Evolutionary conservation across 108 stramenopile genomes (phyloP), one percentile per base, ranked within the genome.

Genomic region (Nitzschia sp.): DNA sequence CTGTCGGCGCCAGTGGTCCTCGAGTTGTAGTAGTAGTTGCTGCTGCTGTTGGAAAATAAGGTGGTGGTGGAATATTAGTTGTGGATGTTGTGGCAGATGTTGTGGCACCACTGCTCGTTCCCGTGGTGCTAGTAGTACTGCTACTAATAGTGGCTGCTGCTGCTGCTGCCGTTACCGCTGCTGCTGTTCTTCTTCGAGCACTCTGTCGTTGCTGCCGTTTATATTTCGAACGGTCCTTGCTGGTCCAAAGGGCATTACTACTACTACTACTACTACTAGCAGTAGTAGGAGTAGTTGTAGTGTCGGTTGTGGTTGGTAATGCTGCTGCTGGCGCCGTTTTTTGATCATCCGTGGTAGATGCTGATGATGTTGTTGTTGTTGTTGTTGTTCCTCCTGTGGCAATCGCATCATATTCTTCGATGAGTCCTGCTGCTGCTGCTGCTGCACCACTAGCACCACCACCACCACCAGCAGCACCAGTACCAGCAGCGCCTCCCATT

Each of bases 141-240:
- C n/a, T 8, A 6, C 9, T 6, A 41, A 41, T 13, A 41, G 9
- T 41, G n/a, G n/a, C n/a, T n/a, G n/a, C n/a, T n/a, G n/a, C n/a
- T n/a, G n/a, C n/a, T n/a, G n/a, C n/a, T 34, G 69, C 13, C 23
- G 31, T 32, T 34, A 36, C 27, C 17, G 69, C 2, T 58, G 36
- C 34, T 59, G 58, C 9, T 28, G 21, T 17, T 46, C 25, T 33
- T 28, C 27, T 45, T 45, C 79, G 50, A 72, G 67, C n/a, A 71
- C 63, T 31, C n/a, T n/a, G n/a, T 16, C 58, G 45, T 62, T 77
- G 76, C 45, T 77, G 80, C 17, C 66, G 69, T 45, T 82, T 82
- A 64, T 93, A 93, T 63, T 90, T 93, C 53, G 79, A 66, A 19
- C 92, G 79, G 71, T 93, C 92, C 69, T 89, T 84, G 60, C 89